Base-by-base conservation (phyloP, 1,284 basidiomycete species). In the Fomitopsis schrenkii region DNA sequence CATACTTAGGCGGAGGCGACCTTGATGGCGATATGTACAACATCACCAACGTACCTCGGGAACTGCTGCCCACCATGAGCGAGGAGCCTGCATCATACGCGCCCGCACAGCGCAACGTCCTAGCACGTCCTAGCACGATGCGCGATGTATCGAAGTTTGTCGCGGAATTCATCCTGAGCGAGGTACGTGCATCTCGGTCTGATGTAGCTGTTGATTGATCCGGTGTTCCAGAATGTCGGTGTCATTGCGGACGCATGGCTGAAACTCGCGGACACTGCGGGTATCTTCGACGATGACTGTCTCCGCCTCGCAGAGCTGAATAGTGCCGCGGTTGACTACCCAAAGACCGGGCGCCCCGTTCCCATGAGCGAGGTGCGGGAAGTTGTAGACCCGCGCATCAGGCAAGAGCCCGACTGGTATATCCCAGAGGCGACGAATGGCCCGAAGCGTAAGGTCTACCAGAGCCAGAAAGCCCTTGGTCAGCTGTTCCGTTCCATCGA, bases 111-210 rank as follows among this genome's bases (percentile, higher is more conserved):
- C 82, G 74, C 65, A 83, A 81, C 59, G 54, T 77, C 2, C 69
- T 91, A 1, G 69, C 79, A 48, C 80, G 80, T 33, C 80, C 76
- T 40, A 86, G 83, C 71, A 90, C 80, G 10, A 89, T 87, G 78
- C 74, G 69, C 15, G 93, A 89, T 72, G 86, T 91, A 1, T 86
- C 84, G 1, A 83, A 90, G 55, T 93, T 92, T 68, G 83, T 92
- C 17, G 79, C 88, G 58, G 86, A 91, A 60, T 91, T 84, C 63
- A 87, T 90, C 62, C 84, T 78, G 66, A 86, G 81, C 57, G 87
- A 91, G 69, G 84, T 87, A 62, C 57, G 79, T 38, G 38, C 38
- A 8, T 40, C 9, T 40, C 38, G 9, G 12, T 40, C 9, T 8
- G 14, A 3, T 10, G 14, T 3, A 14, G 12, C 9, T 40, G 12